These are phyloP conservation scores for Tulasnella calospora DNA, from an alignment of 768 basidiomycete genomes.

Conservation along the genomic window DNA sequence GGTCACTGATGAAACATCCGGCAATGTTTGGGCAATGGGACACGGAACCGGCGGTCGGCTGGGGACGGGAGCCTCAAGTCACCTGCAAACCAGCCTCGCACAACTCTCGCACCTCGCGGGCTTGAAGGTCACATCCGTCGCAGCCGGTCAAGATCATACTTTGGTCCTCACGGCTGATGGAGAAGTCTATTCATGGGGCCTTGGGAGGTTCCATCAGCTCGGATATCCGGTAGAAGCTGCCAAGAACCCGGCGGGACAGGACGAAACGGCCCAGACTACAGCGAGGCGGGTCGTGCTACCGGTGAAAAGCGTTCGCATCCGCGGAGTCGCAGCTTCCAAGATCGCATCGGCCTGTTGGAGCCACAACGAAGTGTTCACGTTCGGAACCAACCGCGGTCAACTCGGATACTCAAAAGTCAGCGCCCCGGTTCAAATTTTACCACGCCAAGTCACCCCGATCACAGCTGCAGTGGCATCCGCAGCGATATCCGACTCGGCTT, in stretches of 20 bases:
- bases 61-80: slow-evolving; percentile 43
- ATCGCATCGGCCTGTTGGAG: slow-evolving; percentile 90
- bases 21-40: slow-evolving; percentile 81
- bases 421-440: slow-evolving; percentile 69
- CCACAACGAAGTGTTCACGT: slow-evolving; percentile 63
- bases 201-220: slow-evolving; percentile 83
- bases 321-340: slow-evolving; percentile 81
- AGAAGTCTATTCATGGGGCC: slow-evolving; percentile 85
- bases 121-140: slow-evolving; percentile 55
- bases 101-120: slow-evolving; percentile 55
- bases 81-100: slow-evolving; percentile 48
- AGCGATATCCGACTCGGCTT: slow-evolving; percentile 61
- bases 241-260: slow-evolving; percentile 41
- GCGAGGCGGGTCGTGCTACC: slow-evolving; percentile 71
- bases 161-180: slow-evolving; percentile 75
- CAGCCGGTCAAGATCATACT: slow-evolving; percentile 92
- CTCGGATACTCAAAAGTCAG: slow-evolving; percentile 74
- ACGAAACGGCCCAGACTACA: slow-evolving; percentile 69
- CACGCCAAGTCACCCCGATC: slow-evolving; percentile 76
- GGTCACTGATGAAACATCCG: slow-evolving; percentile 65
- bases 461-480: slow-evolving; percentile 48
- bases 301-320: slow-evolving; percentile 70
- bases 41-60: slow-evolving; percentile 84
- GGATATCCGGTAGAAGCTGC: slow-evolving; percentile 72
- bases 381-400: slow-evolving; percentile 93